Base-by-base conservation (phyloP, 306 rosid species). In the Quillaja saponaria region DNA sequence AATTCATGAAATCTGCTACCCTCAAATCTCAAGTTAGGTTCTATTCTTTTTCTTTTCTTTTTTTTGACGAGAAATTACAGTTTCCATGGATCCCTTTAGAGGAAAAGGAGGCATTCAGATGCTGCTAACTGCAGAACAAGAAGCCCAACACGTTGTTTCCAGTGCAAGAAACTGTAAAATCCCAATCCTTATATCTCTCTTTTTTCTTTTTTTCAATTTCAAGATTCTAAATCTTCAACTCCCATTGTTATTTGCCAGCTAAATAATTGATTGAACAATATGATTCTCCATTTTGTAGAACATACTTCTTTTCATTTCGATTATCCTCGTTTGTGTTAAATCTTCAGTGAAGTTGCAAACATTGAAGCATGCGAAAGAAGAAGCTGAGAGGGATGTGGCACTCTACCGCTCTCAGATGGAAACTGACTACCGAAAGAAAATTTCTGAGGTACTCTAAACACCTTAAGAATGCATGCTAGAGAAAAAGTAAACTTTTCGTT, bases 21-120 rank as follows among this genome's bases (percentile, higher is more conserved):
- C n/a, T n/a, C n/a, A n/a, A n/a, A n/a, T n/a, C n/a, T n/a, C n/a
- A n/a, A n/a, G n/a, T n/a, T n/a, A n/a, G n/a, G n/a, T n/a, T n/a
- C n/a, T 25, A 25, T 25, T 1, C 4, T 25, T 25, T 25, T 25
- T 1, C 31, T 25, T 25, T 25, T 25, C 11, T 45, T 45, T 1
- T 11, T 64, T 10, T 34, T 39, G 57, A 7, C 37, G 28, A 47
- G 63, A 39, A 42, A 25, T 46, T 16, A 34, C 64, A 76, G 77
- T 39, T 58, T 48, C 49, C 35, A 89, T 89, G 96, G 90, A 89
- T 53, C 72, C 91, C 1, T 77, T 82, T 13, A 76, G 77, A 84
- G 96, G 96, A 62, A 91, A 86, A 76, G 95, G 96, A 20, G 86
- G 95, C 71, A 90, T 90, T 74, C 96, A 90, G 46, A 86, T 86